Base-by-base conservation (phyloP, 176 grass and related monocot species). In the Oryza officinalis region DNA sequence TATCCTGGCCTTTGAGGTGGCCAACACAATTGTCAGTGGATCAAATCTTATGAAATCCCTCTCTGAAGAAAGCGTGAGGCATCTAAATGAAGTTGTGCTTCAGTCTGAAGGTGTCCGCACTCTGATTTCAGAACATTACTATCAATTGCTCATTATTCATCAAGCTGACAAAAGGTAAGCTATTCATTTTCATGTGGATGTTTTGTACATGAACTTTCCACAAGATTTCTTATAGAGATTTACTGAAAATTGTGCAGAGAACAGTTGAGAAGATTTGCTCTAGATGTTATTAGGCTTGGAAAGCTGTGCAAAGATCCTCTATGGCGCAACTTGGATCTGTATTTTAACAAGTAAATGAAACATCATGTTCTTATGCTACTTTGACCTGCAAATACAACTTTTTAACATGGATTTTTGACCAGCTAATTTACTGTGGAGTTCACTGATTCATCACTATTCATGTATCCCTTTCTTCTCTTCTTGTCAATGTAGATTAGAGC, bases 1-100 rank as follows among this genome's bases (percentile, higher is more conserved):
- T 5, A 84, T 91, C 82, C 73, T 91, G 45, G 80, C 79, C 52
- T 88, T 94, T 10, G 92, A 94, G 80, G 86, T 94, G 27, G 83
- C 92, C 40, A 91, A 91, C 59, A 91, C 88, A 28, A 81, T 91
- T 81, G 54, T 65, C 15, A 94, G 57, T 82, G 86, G 83, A 57
- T 81, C 75, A 22, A 86, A 69, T 54, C 78, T 94, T 23, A 83
- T 91, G 70, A 83, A 84, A 30, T 88, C 54, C 28, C 26, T 94
- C 33, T 91, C 88, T 13, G 50, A 79, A 47, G 63, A 80, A 69
- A 86, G 65, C 40, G 64, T 94, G 32, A 80, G 82, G n/a, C 74
- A 90, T 76, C 79, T 79, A 25, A 88, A 88, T 81, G 85, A 82
- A 63, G 68, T 60, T 1, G 79, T 91, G 69, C 41, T 91, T 54